phyloP scores from a whole-genome alignment of 768 basidiomycete species.

The Fibroporia radiculosa region DNA sequence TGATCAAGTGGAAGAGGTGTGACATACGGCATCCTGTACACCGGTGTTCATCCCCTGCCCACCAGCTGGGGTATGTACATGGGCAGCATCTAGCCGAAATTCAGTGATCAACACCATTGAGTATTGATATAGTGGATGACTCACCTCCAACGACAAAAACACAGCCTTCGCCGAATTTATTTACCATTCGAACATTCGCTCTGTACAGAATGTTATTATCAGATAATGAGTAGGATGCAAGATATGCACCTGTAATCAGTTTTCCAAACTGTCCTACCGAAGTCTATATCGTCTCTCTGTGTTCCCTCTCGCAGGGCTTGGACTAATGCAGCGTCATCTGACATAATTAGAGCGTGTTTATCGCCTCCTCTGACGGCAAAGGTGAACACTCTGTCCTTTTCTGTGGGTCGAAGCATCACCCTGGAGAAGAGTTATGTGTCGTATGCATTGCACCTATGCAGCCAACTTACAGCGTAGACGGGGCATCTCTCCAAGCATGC shows the following conservation, averaged over 20 bases:
- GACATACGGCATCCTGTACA: constrained; percentile 20
- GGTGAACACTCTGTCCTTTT: not conserved
- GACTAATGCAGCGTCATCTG: not conserved
- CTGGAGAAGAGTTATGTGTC: not conserved
- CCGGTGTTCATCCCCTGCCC: constrained; percentile 27
- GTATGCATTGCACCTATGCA: not conserved
- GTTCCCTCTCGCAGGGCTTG: not conserved
- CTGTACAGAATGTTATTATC: no score
- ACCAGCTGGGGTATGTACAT: constrained; percentile 36
- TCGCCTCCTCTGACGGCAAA: not conserved
- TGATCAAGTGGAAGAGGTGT: no score
- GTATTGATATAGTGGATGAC: not conserved
- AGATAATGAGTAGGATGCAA: no score
- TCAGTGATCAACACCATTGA: not conserved
- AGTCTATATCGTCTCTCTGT: not conserved
- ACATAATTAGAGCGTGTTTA: not conserved
- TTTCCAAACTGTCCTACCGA: not conserved
- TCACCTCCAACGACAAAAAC: constrained; percentile 33
- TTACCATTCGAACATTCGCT: constrained; percentile 41
- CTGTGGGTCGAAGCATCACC: not conserved
- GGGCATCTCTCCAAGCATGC: not conserved
- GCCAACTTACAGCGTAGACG: not conserved
- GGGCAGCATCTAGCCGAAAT: constrained; percentile 37
- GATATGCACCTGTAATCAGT: constrained; percentile 1
- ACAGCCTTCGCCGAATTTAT: constrained; percentile 33